Evolutionary conservation across 177 flowering plant species (phyloP).

Genomic region (Vitis hybrid): DNA sequence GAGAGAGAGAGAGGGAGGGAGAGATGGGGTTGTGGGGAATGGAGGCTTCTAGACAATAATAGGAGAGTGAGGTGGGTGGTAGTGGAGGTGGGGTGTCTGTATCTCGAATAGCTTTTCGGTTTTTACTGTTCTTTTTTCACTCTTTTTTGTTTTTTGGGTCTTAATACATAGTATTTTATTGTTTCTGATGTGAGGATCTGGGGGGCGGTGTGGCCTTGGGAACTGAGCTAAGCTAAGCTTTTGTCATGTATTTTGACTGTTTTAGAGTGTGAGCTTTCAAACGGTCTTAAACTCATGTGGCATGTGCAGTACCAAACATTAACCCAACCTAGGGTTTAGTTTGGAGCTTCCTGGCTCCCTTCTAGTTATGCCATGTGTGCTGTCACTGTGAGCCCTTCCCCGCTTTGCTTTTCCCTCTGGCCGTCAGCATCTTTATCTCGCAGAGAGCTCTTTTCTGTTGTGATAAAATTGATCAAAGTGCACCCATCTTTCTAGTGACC

Average conservation of each 20-base stretch:
- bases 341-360: background rate
- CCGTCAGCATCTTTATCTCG: background rate
- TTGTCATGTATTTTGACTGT: conserved; percentile 8
- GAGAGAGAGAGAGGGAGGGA: conserved; percentile 12
- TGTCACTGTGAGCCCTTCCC: conserved; percentile 7
- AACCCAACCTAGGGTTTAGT: conserved; percentile 23
- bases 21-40: background rate
- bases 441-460: background rate
- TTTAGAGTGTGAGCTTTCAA: conserved; percentile 2
- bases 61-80: conserved; percentile 10
- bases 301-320: conserved; percentile 10
- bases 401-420: background rate
- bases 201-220: conserved; percentile 9
- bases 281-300: conserved; percentile 42
- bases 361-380: background rate
- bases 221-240: conserved; percentile 7
- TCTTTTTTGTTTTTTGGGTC: background rate
- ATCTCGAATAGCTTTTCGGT: conserved; percentile 2
- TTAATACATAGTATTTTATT: background rate
- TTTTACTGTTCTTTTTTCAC: background rate
- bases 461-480: too few species aligned
- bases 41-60: conserved; percentile 15
- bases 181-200: background rate
- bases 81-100: conserved; percentile 1
- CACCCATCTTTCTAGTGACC: too few species aligned